Base-by-base conservation (phyloP, 768 basidiomycete species). In the Dentipellis sp. region DNA sequence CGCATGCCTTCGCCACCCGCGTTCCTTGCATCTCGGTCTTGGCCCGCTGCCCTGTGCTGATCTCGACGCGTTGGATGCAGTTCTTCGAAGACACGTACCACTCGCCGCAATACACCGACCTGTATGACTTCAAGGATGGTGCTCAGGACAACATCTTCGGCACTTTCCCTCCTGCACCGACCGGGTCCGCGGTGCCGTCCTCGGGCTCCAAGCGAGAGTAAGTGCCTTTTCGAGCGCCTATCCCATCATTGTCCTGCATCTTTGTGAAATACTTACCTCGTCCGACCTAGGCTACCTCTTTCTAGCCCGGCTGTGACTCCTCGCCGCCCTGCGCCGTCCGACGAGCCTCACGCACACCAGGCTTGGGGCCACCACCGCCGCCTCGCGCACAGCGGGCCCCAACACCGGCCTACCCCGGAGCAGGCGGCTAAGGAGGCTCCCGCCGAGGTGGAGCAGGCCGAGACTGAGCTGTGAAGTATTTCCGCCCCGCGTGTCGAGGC, bases 71-170 rank as follows among this genome's bases (percentile, higher is more conserved):
- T 19, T 23, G 34, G 2, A 22, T 3, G 34, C 58, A 70, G 70
- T 67, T 70, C 65, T 65, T 64, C 49, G 70, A 73, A 58, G 68
- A 56, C 54, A 58, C 58, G 0, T 64, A 67, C 54, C 16, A 46
- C 17, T 65, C 71, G 7, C 71, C 69, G n/a, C 55, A 61, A 22
- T 79, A 79, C 63, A 70, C 66, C 47, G 58, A 61, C 35, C 55
- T 67, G 16, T 79, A 72, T 62, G 70, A 72, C 52, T 78, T 74
- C 64, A 47, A 22, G 1, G 68, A 78, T 56, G 78, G 78, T 42
- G 72, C 74, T 7, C 76, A 79, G 65, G 60, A 66, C 21, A 69
- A 77, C 60, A 70, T 77, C 58, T 76, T 77, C 60, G 55, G 58
- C 35, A 55, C 61, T 21, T 10, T 19, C 34, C 11, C 35, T 36